phyloP scores from a whole-genome alignment of 305 asterid species.

The Fraxinus xanthoxyloides region DNA sequence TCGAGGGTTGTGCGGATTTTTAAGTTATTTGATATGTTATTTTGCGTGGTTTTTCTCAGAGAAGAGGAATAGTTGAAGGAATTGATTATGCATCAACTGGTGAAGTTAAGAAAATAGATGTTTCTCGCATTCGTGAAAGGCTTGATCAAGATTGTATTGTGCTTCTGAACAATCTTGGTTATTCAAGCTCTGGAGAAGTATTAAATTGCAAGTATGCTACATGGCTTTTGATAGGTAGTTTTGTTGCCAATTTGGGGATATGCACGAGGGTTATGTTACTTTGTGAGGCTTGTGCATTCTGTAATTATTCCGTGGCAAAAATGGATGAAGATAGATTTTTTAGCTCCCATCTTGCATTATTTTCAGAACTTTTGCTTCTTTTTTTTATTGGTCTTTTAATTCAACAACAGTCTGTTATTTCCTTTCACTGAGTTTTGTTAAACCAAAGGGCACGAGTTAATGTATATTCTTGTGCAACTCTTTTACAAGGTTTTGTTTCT shows the following conservation, averaged over 20 bases:
- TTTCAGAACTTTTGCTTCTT: neutral
- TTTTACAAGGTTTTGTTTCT: neutral
- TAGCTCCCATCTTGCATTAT: constrained; percentile 16
- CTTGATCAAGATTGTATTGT: constrained; percentile 79
- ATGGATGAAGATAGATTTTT: constrained; percentile 1
- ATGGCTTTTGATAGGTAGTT: constrained; percentile 56
- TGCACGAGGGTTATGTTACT: constrained; percentile 20
- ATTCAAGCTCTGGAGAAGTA: constrained; percentile 97
- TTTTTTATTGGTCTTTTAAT: neutral
- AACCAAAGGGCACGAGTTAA: neutral
- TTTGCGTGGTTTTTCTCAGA: constrained; percentile 38
- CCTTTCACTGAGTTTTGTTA: neutral
- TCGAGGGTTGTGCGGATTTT: too few species aligned
- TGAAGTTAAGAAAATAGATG: constrained; percentile 93
- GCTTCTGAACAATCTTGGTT: constrained; percentile 83
- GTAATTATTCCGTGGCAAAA: constrained; percentile 2
- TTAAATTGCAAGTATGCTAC: constrained; percentile 97
- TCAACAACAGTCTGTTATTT: neutral
- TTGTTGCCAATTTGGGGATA: constrained; percentile 38
- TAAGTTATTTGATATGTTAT: too few species aligned
- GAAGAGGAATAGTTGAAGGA: constrained; percentile 95
- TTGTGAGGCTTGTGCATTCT: constrained; percentile 14
- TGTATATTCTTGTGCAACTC: neutral
- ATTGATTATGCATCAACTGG: constrained; percentile 87
- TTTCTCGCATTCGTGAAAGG: constrained; percentile 74